Percentiles rank a stretch among this genome's conserved stretches.
phyloP scores from a whole-genome alignment of 768 basidiomycete genomes.

The Kwoniella mangroviensis region DNA sequence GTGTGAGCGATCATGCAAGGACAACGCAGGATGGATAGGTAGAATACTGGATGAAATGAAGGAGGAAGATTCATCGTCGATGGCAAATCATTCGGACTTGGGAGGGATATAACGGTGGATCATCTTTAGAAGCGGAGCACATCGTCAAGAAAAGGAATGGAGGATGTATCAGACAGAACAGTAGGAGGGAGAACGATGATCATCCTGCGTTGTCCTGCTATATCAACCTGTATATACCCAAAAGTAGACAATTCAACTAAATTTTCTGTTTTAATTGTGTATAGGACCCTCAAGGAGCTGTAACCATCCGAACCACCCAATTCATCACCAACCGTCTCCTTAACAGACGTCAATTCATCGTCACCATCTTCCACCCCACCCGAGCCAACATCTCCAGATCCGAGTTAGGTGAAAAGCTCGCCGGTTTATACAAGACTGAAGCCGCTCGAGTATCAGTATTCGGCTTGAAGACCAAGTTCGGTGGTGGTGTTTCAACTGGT shows the following conservation, averaged over 20 bases:
- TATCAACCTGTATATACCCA: not conserved
- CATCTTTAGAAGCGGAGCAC: not conserved
- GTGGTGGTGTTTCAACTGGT: constrained; percentile 96
- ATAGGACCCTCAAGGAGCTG: constrained; percentile 64
- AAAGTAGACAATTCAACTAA: not conserved
- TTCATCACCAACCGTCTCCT: constrained; percentile 99
- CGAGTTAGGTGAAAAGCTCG: constrained; percentile 91
- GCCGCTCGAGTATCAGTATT: constrained; percentile 90
- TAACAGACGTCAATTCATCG: constrained; percentile 91
- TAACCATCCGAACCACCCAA: constrained; percentile 97
- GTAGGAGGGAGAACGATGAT: not conserved
- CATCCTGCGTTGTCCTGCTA: constrained; percentile 8
- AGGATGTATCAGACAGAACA: not conserved
- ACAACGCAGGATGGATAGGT: not conserved
- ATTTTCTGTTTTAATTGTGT: constrained; percentile 11
- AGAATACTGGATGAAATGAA: not conserved
- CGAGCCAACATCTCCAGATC: constrained; percentile 90
- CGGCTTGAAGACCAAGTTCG: constrained; percentile 90
- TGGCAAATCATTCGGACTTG: not conserved
- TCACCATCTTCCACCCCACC: constrained; percentile 75
- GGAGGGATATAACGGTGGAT: not conserved
- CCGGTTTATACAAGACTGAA: constrained; percentile 87
- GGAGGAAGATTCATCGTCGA: not conserved
- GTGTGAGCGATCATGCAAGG: constrained; percentile 21
- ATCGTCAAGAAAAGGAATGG: too few species aligned